Base-by-base conservation (phyloP, 2,329 filamentous ascomycete species). In the Blumeria graminis region DNA sequence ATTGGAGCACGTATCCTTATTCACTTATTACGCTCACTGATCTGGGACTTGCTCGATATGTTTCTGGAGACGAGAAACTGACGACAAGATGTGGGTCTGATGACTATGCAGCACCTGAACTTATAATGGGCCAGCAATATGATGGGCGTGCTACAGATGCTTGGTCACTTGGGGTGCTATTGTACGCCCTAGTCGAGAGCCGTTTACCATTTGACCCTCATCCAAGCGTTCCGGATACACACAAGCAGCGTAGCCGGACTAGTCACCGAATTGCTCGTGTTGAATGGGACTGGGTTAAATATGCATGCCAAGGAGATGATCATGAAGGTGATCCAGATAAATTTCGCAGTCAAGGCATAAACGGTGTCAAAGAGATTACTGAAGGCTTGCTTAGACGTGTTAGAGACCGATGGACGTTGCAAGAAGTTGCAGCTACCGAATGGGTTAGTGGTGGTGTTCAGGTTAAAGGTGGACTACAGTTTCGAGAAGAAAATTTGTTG, bases 51-150 rank as follows among this genome's bases (percentile, higher is more conserved):
- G 93, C 88, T 3, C 79, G 90, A 56, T 82, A 84, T 38, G 86
- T 96, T 41, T 79, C 86, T 14, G 82, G 87, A 60, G 86, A 87
- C 55, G 87, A 93, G 61, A 82, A 90, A 59, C 76, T 98, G n/a
- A 86, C 86, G 59, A 96, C 90, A 1, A 80, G 92, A 9, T 98
- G 92, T 68, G 92, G 92, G 35, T 94, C 86, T 43, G 92, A 96
- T 69, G 92, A 98, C 69, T 98, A 98, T 66, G 90, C 90, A 1
- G 90, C 92, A 0, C 92, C 92, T 0, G 92, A 98, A 68, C 88
- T 98, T 50, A 82, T 98, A 56, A 86, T 98, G 74, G 90, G 90
- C 28, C 86, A 94, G 65, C 80, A 86, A 7, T 98, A 98, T 66
- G 89, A 96, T 66, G 92, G 92, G 35, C 85, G 87, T 39, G 79